Conservation (phyloP, 2,329 filamentous ascomycete species). For the Podosphaera leucotricha region DNA sequence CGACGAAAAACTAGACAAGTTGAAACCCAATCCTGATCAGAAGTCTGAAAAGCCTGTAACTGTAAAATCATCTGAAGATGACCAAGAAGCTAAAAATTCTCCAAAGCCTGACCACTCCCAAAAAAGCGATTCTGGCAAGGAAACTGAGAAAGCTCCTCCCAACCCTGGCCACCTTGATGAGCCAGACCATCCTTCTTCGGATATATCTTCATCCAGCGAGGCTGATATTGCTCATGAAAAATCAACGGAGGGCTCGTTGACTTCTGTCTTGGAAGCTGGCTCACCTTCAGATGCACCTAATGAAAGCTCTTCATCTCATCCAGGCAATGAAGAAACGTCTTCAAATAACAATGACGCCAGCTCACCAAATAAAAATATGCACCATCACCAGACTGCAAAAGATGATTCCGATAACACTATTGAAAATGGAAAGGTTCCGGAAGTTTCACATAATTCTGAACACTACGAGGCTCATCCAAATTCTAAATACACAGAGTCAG, state of each 20-base stretch:
- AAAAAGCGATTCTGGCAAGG: background rate
- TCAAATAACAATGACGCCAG: background rate
- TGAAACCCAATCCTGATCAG: too few species aligned
- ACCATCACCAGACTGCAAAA: background rate
- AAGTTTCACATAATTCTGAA: background rate
- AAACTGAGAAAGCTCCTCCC: background rate
- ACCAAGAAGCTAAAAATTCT: too few species aligned
- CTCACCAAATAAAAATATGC: background rate
- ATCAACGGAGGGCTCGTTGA: background rate
- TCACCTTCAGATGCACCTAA: background rate
- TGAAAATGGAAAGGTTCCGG: background rate
- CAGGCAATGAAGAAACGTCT: background rate
- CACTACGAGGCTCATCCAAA: background rate
- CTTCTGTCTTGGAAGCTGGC: background rate
- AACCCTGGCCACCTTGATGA: too few species aligned
- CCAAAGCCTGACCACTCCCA: background rate
- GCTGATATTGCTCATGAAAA: background rate
- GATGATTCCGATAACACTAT: background rate
- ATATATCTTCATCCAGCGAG: background rate
- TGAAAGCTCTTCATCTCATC: background rate
- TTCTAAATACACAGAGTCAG: background rate
- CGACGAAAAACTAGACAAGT: background rate
- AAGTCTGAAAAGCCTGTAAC: background rate
- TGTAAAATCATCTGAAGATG: too few species aligned
- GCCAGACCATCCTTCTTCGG: background rate